These are phyloP conservation scores for Cocos nucifera DNA, from an alignment of 176 grass and related monocot species.

Conservation along the genomic window DNA sequence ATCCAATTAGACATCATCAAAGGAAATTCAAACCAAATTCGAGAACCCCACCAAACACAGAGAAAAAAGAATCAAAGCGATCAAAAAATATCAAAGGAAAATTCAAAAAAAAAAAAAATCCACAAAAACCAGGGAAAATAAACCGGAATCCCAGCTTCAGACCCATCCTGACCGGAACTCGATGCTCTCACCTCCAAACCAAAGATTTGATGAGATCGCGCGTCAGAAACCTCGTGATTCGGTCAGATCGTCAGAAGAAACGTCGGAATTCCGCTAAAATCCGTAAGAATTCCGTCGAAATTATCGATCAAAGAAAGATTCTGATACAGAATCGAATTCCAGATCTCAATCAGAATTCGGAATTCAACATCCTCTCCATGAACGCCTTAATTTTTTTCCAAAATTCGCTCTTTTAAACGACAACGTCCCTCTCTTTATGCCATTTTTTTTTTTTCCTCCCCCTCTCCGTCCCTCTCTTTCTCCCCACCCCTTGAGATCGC, in stretches of 20 bases:
- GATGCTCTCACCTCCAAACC: background rate
- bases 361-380: background rate
- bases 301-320: background rate
- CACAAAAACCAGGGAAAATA: background rate
- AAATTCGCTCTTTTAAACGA: constrained; percentile 1
- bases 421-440: constrained; percentile 2
- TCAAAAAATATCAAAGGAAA: background rate
- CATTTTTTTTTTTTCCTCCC: constrained; percentile 1
- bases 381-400: background rate
- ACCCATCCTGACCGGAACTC: background rate
- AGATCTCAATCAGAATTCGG: background rate
- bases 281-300: background rate
- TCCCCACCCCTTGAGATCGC: background rate
- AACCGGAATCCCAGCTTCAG: background rate
- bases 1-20: too few relatives aligned
- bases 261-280: background rate
- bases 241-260: constrained; percentile 3
- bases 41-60: too few relatives aligned
- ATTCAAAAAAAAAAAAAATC: background rate
- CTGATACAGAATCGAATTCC: background rate
- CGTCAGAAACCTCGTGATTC: background rate
- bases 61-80: background rate
- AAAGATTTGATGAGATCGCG: background rate
- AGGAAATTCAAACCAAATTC: too few relatives aligned
- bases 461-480: constrained; percentile 7